phyloP scores from a whole-genome alignment of 441 rosid genomes.

The Gossypium schwendimanii region DNA sequence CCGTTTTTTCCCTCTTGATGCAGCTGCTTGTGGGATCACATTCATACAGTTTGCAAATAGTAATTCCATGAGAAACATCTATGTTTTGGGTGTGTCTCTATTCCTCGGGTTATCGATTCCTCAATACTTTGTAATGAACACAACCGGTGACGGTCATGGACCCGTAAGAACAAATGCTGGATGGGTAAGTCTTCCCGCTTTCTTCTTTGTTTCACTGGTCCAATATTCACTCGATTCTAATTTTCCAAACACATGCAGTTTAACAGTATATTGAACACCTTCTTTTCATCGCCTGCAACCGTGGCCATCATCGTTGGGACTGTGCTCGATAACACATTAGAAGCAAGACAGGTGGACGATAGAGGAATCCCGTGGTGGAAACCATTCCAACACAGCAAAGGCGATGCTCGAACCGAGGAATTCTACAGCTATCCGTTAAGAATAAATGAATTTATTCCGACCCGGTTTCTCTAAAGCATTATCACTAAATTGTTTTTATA shows the following conservation, averaged over 20 bases:
- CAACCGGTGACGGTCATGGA: slow-evolving; percentile 51
- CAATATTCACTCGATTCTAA: not conserved
- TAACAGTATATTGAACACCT: slow-evolving; percentile 73
- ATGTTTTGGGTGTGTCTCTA: slow-evolving; percentile 69
- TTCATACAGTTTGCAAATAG: slow-evolving; percentile 75
- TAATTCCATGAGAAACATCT: slow-evolving; percentile 84
- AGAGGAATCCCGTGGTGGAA: slow-evolving; percentile 88
- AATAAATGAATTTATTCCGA: slow-evolving; percentile 44
- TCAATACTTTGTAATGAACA: slow-evolving; percentile 57
- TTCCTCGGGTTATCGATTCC: slow-evolving; percentile 83
- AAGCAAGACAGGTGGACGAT: slow-evolving; percentile 33
- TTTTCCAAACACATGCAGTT: slow-evolving; percentile 44
- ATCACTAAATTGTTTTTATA: slow-evolving; percentile 16
- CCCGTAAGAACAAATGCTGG: slow-evolving; percentile 69
- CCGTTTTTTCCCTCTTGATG: not conserved
- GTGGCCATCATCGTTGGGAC: slow-evolving; percentile 67
- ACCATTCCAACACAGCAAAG: slow-evolving; percentile 65
- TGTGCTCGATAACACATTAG: slow-evolving; percentile 71
- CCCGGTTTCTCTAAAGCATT: slow-evolving; percentile 47
- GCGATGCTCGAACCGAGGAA: slow-evolving; percentile 64
- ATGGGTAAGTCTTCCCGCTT: slow-evolving; percentile 60
- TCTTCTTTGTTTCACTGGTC: not conserved
- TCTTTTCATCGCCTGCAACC: slow-evolving; percentile 80
- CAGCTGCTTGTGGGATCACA: slow-evolving; percentile 83
- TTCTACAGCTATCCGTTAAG: slow-evolving; percentile 67